Evolutionary conservation across 2,329 filamentous ascomycete species (phyloP), one percentile per base, ranked within the genome.

Genomic region (Elsinoe fawcettii): DNA sequence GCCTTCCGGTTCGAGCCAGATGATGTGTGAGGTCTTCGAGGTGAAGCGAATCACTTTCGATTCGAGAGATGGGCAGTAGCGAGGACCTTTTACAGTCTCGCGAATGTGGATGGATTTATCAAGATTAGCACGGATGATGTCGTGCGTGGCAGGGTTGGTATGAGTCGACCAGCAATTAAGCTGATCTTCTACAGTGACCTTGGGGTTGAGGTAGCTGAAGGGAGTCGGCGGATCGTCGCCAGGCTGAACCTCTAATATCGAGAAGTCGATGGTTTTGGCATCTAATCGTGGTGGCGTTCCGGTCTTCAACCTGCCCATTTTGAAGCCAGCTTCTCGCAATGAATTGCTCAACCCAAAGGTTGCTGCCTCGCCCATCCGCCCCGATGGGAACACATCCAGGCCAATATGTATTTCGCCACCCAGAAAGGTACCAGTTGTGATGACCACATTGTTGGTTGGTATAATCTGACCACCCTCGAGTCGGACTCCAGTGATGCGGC

Each of bases 1-100:
- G 2, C 93, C 93, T 76, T 99, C 93, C 0, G 92, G 93, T 70
- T 99, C 93, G 12, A 99, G 82, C 93, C 93, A 99, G 56, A 99
- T 86, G 62, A 96, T 88, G 66, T 99, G 93, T 5, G 79, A 80
- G 18, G 84, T 75, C 69, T 90, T 93, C 61, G 93, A 80, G 3
- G 83, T 78, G 68, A 99, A 99, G 7, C 88, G 84, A 44, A 96
- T 86, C 51, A 99, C 80, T 71, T 99, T 99, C 14, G 90, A 90
- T 72, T 99, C 93, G 3, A 99, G 76, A 0, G 92, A 97, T 2
- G 93, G 93, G 66, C 93, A 99, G 68, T 99, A 99, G 60, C 93
- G 81, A 1, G 93, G 93, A 0, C 93, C 93, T 66, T 90, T 93
- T 55, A 99, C 88, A 0, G 90, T 92, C 71, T 99, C 93, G 22